phyloP scores from a whole-genome alignment of 1,284 basidiomycete genomes.

The Papiliotrema terrestris region DNA sequence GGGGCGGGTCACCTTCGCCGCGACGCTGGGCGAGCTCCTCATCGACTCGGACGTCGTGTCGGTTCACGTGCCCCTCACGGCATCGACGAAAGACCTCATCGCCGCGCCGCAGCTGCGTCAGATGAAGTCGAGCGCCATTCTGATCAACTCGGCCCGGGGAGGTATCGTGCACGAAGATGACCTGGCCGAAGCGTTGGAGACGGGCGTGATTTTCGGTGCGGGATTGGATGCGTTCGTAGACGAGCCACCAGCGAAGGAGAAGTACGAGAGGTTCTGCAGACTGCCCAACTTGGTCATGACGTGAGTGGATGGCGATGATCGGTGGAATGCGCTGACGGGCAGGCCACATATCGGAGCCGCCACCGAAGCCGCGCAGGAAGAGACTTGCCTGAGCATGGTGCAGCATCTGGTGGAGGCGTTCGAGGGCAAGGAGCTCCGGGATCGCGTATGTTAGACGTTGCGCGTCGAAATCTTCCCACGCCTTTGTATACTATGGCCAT shows the following conservation, averaged over 20 bases:
- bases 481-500: too few species aligned
- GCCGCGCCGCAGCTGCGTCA: conserved; percentile 9
- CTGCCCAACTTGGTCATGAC: conserved; percentile 2
- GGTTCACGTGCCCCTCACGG: conserved; percentile 21
- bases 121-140: conserved; percentile 21
- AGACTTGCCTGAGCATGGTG: conserved; percentile 8
- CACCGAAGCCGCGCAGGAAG: conserved; percentile 5
- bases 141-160: conserved; percentile 35
- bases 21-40: conserved; percentile 15
- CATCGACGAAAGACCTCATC: conserved; percentile 19
- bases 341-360: conserved; percentile 9
- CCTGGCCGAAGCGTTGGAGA: conserved; percentile 16
- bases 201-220: conserved; percentile 17
- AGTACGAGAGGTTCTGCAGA: conserved; percentile 4
- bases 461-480: too few species aligned
- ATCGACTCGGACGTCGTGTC: conserved; percentile 18
- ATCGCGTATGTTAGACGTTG: conserved; percentile 1
- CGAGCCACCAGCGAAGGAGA: conserved; percentile 3
- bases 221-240: conserved; percentile 9
- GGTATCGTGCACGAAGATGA: conserved; percentile 28
- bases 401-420: conserved; percentile 9
- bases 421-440: conserved; percentile 2
- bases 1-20: not conserved
- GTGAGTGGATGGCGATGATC: not conserved
- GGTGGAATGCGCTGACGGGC: not conserved